Evolutionary conservation across 2,329 filamentous ascomycete species (phyloP), one percentile per base, ranked within the genome.

Genomic region (Knufia fluminis): DNA sequence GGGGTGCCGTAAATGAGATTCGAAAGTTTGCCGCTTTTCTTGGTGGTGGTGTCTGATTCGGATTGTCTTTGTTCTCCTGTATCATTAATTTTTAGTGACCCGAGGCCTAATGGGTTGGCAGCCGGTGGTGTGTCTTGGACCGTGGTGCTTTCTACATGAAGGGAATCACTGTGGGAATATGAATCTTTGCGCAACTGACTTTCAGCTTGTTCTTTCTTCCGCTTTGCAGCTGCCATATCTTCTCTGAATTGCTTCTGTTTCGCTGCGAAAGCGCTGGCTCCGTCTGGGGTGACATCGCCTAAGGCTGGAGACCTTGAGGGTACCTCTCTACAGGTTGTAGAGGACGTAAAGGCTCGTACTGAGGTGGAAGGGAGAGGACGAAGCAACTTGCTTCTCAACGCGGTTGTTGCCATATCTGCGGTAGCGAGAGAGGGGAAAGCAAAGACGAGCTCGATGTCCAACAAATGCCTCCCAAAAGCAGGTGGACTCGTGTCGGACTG

Each of bases 1-100:
- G 92, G 89, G 12, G 92, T 98, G 62, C 92, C 92, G 69, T 98
- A 97, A 64, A 98, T 94, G 59, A 98, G 79, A 60, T 84, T 91
- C 31, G 86, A 85, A 51, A 98, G 69, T 33, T 86, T 80, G 14
- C 79, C 84, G n/a, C 78, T 83, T 54, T 85, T 85, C 65, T 83
- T 85, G 49, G 77, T 71, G 56, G 80, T 76, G 50, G 72, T 73
- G 54, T 76, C 73, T 24, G 67, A 69, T 61, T 86, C 79, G 55
- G 78, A 74, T 60, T 74, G 71, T 60, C 76, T 75, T 67, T 73
- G 73, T 72, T 80, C 75, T 64, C 71, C 68, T 68, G 72, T 66
- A 55, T 65, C 66, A 64, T 69, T 65, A 58, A 66, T 68, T 62
- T 70, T 74, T 41, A 82, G 78, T 81, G 75, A 83, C 76, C 76